Evolutionary conservation across 2,329 filamentous ascomycete genomes (phyloP).

Genomic region (Pestalotiopsis sp.): DNA sequence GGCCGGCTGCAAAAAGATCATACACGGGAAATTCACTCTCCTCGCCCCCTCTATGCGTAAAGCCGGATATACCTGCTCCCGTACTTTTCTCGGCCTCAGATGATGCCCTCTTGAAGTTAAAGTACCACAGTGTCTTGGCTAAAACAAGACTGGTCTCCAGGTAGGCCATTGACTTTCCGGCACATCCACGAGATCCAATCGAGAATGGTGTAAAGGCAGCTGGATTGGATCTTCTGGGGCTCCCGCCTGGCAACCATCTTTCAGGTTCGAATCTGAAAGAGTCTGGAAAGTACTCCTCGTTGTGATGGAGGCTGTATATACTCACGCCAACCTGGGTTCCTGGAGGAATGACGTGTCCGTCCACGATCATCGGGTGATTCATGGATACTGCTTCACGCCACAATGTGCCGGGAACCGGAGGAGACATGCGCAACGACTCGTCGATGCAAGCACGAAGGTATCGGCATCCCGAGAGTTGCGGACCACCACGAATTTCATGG

Average conservation of each 20-base stretch:
- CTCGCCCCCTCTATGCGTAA: neutral
- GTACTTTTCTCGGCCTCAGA: neutral
- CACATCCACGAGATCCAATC: constrained; percentile 36
- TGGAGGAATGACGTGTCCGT: constrained; percentile 29
- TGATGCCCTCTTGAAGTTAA: constrained; percentile 15
- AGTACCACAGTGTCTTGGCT: constrained; percentile 22
- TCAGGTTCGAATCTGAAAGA: constrained; percentile 32
- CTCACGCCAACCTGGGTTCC: constrained; percentile 35
- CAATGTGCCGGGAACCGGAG: constrained; percentile 39
- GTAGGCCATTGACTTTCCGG: constrained; percentile 32
- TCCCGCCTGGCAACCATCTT: constrained; percentile 31
- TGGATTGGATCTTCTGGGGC: constrained; percentile 14
- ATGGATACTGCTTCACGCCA: constrained; percentile 25
- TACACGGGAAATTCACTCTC: neutral
- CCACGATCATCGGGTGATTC: constrained; percentile 24
- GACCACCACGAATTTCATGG: constrained; percentile 30
- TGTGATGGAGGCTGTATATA: constrained; percentile 37
- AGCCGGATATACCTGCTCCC: neutral
- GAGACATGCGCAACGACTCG: constrained; percentile 47
- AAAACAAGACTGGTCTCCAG: constrained; percentile 24
- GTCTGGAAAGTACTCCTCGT: constrained; percentile 29
- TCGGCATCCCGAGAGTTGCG: constrained; percentile 33
- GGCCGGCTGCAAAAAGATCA: neutral
- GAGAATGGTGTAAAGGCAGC: constrained; percentile 34
- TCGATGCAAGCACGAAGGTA: constrained; percentile 50